Evolutionary conservation across 2,329 filamentous ascomycete genomes (phyloP).

Genomic region (Penicillium sclerotiorum): DNA sequence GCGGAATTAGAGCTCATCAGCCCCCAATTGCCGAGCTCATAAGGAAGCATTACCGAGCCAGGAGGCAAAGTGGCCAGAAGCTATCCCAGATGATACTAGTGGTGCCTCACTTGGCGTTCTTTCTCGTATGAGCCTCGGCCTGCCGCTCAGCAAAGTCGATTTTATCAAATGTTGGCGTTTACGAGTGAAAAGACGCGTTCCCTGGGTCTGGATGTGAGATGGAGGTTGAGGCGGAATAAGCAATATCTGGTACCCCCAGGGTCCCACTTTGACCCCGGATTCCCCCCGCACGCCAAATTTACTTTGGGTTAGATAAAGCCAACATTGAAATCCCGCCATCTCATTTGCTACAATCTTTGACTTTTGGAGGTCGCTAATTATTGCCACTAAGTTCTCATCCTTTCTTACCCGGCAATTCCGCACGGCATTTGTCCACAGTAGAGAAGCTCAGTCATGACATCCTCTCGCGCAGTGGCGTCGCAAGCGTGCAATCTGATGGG

Average conservation of each 20-base stretch:
- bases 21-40: background rate
- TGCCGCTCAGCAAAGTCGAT: too few species aligned
- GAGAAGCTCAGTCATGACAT: background rate
- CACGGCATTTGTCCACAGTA: slow-evolving; percentile 10
- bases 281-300: too few species aligned
- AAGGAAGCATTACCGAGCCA: background rate
- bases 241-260: background rate
- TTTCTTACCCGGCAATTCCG: background rate
- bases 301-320: too few species aligned
- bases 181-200: background rate
- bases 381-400: slow-evolving; percentile 11
- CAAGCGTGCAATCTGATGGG: too few species aligned
- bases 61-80: too few species aligned
- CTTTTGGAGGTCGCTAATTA: slow-evolving; percentile 2
- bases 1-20: background rate
- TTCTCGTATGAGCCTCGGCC: too few species aligned
- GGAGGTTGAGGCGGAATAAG: background rate
- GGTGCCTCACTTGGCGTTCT: too few species aligned
- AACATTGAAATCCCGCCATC: too few species aligned
- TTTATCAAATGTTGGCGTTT: too few species aligned
- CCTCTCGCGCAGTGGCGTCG: background rate
- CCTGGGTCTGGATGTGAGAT: background rate
- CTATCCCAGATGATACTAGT: too few species aligned
- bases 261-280: slow-evolving; percentile 15
- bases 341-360: background rate